These are phyloP conservation scores for Aspergillus neotritici DNA, from an alignment of 2,329 filamentous ascomycete genomes.

Conservation along the genomic window DNA sequence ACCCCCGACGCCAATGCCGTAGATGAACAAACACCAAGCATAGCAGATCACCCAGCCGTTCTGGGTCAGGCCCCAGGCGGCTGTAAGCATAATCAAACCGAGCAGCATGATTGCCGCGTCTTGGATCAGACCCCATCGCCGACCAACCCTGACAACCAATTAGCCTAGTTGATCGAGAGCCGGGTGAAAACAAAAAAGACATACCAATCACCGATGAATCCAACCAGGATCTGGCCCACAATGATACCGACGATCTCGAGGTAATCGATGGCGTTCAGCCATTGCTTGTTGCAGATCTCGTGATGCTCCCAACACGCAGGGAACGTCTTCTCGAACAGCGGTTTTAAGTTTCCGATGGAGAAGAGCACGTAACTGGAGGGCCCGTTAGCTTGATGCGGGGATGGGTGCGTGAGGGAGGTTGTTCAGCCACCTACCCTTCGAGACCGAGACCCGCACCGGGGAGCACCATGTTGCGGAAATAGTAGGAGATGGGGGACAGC, in stretches of 20 bases:
- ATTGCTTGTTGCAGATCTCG: slow-evolving; percentile 66
- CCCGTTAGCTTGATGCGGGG: neutral
- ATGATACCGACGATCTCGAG: slow-evolving; percentile 95
- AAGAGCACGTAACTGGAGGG: slow-evolving; percentile 75
- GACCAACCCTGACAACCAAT: slow-evolving; percentile 61
- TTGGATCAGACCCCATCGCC: slow-evolving; percentile 92
- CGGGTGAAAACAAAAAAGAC: slow-evolving; percentile 6
- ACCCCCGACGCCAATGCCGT: slow-evolving; percentile 65
- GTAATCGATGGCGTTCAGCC: slow-evolving; percentile 80
- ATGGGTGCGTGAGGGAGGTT: neutral
- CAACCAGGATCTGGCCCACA: slow-evolving; percentile 82
- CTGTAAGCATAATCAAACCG: slow-evolving; percentile 84
- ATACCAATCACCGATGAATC: slow-evolving; percentile 67
- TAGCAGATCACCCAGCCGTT: slow-evolving; percentile 98
- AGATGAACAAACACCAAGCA: slow-evolving; percentile 90
- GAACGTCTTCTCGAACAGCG: slow-evolving; percentile 72
- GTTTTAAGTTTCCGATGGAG: slow-evolving; percentile 88
- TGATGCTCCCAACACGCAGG: slow-evolving; percentile 67
- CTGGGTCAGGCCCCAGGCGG: slow-evolving; percentile 78
- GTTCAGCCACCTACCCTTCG: slow-evolving; percentile 56
- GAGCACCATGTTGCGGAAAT: slow-evolving; percentile 84
- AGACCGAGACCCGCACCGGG: slow-evolving; percentile 87
- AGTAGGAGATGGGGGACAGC: slow-evolving; percentile 75
- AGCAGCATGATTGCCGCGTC: slow-evolving; percentile 92
- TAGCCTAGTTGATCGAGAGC: slow-evolving; percentile 7